Conservation (phyloP, 805 yeast species). For the Yarrowia yakushimensis region DNA sequence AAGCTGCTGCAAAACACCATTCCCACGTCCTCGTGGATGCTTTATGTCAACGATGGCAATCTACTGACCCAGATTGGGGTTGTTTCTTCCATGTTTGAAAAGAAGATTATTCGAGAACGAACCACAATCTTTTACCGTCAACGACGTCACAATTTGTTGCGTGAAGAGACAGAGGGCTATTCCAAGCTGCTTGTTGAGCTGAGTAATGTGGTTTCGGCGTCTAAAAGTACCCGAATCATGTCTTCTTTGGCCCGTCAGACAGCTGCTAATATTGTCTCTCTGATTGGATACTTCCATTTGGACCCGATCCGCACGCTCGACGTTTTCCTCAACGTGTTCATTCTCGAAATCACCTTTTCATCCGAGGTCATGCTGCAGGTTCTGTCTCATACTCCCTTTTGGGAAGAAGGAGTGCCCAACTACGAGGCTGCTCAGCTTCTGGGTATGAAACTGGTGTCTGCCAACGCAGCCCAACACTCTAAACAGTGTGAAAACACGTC, state of each 20-base stretch:
- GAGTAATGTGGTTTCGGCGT: slow-evolving; percentile 42
- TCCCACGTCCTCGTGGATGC: slow-evolving; percentile 30
- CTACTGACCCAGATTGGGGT: slow-evolving; percentile 32
- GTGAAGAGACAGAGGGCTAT: slow-evolving; percentile 78
- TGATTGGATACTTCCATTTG: slow-evolving; percentile 71
- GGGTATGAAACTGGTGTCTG: slow-evolving; percentile 43
- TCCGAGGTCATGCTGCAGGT: slow-evolving; percentile 49
- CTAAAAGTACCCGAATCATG: slow-evolving; percentile 39
- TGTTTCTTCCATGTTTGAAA: slow-evolving; percentile 38
- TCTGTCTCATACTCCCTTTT: slow-evolving; percentile 57
- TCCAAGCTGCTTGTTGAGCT: slow-evolving; percentile 57
- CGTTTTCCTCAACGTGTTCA: slow-evolving; percentile 52
- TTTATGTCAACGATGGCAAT: slow-evolving; percentile 33
- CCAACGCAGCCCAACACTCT: slow-evolving; percentile 30
- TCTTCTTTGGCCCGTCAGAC: not conserved
- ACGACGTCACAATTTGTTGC: slow-evolving; percentile 60
- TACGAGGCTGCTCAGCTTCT: slow-evolving; percentile 52
- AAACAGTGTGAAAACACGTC: slow-evolving; percentile 42
- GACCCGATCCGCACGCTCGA: slow-evolving; percentile 72
- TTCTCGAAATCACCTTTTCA: slow-evolving; percentile 44
- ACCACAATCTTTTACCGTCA: slow-evolving; percentile 46
- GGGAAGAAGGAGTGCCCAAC: slow-evolving; percentile 58
- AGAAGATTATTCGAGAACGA: slow-evolving; percentile 43
- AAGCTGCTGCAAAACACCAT: slow-evolving; percentile 27
- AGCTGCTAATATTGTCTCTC: slow-evolving; percentile 43